Conservation (phyloP, 345 rosid genomes). For the Luvunga scandens region DNA sequence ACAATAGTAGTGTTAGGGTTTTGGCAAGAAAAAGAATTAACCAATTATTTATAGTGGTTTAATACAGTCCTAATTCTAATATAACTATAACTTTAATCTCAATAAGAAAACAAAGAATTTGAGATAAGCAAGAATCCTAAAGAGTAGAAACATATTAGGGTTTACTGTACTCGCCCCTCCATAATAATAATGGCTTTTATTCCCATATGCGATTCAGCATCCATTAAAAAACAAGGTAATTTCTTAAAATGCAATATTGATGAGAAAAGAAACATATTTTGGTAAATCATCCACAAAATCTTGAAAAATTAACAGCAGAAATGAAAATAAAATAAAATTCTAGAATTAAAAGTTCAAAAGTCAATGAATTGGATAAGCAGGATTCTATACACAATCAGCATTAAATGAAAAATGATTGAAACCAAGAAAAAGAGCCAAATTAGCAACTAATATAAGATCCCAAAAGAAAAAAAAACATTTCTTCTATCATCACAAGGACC, state of each 20-base stretch:
- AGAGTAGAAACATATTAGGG: not conserved
- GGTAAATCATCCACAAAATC: not conserved
- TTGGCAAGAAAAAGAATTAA: too few species aligned
- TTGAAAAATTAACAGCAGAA: not conserved
- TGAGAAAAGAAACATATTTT: not conserved
- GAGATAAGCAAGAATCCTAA: too few species aligned
- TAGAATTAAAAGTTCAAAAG: not conserved
- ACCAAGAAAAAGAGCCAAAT: conserved; percentile 4
- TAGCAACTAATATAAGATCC: not conserved
- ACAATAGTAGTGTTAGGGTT: not conserved
- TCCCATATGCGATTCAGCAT: not conserved
- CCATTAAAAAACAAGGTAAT: not conserved
- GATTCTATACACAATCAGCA: not conserved
- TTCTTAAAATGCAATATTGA: not conserved
- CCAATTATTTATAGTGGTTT: too few species aligned
- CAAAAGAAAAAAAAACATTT: not conserved
- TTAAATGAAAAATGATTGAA: not conserved
- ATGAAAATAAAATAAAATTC: not conserved
- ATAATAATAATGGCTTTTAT: not conserved
- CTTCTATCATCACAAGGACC: not conserved
- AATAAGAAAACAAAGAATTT: too few species aligned
- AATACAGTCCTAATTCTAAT: too few species aligned
- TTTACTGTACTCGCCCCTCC: not conserved
- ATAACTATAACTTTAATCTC: too few species aligned
- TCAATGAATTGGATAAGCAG: not conserved